Conservation (phyloP, 2,329 filamentous ascomycete species). For the Xylariomycetidae sp. region DNA sequence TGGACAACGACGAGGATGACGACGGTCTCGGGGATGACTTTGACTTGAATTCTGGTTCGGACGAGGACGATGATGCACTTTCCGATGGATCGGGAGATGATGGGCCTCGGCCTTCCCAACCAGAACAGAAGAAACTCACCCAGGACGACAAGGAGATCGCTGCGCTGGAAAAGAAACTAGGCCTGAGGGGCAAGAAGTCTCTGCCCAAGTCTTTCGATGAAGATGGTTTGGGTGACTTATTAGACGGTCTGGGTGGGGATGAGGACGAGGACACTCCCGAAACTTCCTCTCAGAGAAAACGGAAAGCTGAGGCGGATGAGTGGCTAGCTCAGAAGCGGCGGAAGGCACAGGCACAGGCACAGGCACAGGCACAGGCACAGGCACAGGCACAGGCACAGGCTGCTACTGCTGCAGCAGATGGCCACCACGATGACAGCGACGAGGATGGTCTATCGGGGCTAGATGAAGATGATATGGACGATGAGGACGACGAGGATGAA, state of each 20-base stretch:
- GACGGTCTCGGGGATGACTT: slow-evolving; percentile 14
- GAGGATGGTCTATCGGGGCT: too few species aligned
- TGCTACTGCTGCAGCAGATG: slow-evolving; percentile 5
- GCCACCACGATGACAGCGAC: slow-evolving; percentile 20
- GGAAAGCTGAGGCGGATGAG: slow-evolving; percentile 50
- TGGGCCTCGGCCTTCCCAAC: slow-evolving; percentile 21
- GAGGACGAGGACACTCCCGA: slow-evolving; percentile 31
- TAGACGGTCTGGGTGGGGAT: slow-evolving; percentile 61
- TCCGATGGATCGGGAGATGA: slow-evolving; percentile 9
- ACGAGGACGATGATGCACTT: slow-evolving; percentile 24
- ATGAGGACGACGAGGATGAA: slow-evolving; percentile 20
- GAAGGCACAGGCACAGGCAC: slow-evolving; percentile 33
- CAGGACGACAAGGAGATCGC: slow-evolving; percentile 87
- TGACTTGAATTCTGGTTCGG: slow-evolving; percentile 24
- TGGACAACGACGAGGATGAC: slow-evolving; percentile 21
- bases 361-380: slow-evolving; percentile 50
- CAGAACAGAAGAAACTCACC: slow-evolving; percentile 57
- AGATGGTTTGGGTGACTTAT: slow-evolving; percentile 74
- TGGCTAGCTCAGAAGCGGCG: slow-evolving; percentile 55
- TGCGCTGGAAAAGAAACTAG: slow-evolving; percentile 79
- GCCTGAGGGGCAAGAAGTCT: slow-evolving; percentile 70
- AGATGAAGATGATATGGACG: slow-evolving; percentile 16
- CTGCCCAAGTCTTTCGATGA: slow-evolving; percentile 68
- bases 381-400: slow-evolving; percentile 24
- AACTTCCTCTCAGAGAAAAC: slow-evolving; percentile 55